Evolutionary conservation across 2,329 filamentous ascomycete species (phyloP).

Genomic region (Lasiodiplodia gonubiensis): DNA sequence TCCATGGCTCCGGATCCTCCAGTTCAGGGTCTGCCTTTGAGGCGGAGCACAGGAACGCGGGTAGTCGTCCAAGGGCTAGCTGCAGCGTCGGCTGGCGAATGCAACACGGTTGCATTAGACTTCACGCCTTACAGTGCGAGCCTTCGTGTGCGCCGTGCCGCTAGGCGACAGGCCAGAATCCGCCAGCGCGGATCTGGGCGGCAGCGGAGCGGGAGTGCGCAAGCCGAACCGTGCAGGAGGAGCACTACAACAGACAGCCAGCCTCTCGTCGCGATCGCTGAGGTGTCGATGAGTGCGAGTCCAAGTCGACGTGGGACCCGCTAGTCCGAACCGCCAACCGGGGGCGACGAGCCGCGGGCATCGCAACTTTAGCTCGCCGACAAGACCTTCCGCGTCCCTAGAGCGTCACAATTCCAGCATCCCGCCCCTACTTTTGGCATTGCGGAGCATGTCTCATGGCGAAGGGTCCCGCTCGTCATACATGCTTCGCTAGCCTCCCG

Average conservation of each 20-base stretch:
- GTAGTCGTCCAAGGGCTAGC: not conserved
- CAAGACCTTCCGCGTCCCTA: not conserved
- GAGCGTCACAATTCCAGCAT: not conserved
- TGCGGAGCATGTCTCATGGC: not conserved
- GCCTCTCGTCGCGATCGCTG: not conserved
- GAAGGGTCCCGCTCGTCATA: not conserved
- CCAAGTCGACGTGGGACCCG: slow-evolving; percentile 7
- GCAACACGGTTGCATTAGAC: slow-evolving; percentile 10
- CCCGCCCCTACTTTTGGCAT: slow-evolving; percentile 4
- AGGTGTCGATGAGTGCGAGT: not conserved
- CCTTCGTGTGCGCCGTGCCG: not conserved
- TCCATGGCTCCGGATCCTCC: not conserved
- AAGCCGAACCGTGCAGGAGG: not conserved
- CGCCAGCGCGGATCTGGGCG: not conserved
- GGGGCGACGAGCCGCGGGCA: slow-evolving; percentile 18
- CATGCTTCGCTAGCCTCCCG: slow-evolving; percentile 1
- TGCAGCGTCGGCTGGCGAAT: not conserved
- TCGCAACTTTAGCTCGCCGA: not conserved
- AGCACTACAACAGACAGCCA: not conserved
- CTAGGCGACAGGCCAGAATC: not conserved
- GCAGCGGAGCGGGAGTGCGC: slow-evolving; percentile 14
- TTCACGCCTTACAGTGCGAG: slow-evolving; percentile 2
- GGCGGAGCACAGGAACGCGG: not conserved
- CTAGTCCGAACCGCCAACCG: not conserved
- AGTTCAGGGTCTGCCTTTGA: not conserved